Evolutionary conservation across 164 flowering plant genomes (phyloP), one percentile per base, ranked within the genome.

Genomic region (Litsea cubeba): DNA sequence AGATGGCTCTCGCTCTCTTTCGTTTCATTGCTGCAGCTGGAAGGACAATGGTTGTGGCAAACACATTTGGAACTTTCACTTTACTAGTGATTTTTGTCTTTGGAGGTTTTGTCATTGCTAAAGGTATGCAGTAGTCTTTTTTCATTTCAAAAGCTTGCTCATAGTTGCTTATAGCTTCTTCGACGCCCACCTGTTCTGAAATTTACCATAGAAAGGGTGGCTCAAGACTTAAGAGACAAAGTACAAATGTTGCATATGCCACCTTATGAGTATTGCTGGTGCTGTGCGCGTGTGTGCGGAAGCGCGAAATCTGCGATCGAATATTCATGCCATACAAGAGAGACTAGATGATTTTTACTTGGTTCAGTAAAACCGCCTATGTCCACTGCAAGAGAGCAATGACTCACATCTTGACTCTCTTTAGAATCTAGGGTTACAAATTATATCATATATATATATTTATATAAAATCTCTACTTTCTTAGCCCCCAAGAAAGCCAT

Each of bases 61-160:
- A 81, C 71, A 78, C 88, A 2, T 77, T 85, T 11, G 87, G 88
- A 28, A 84, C 87, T 46, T 85, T 86, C 68, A 73, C 84, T 62
- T 73, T 87, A 78, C 76, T 89, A 8, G 1, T 85, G 71, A 83
- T 87, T 35, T 89, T 89, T 78, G 81, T 85, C 22, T 84, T 89
- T 25, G 90, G 93, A 74, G 93, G 93, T 28, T 89, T 85, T 66
- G 83, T 89, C 18, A 74, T 89, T 40, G 77, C 89, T 62, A 89
- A 84, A 85, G 84, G 93, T 89, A 20, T 76, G 85, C 20, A 40
- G n/a, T 35, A 20, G 35, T 30, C 35, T 50, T 3, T 50, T 3
- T 26, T 71, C 26, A 10, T 35, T 71, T 23, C 7, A 18, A 57
- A 17, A 30, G 46, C 69, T 10, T 73, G n/a, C 14, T 46, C 63